These are phyloP conservation scores for Soucietia sequanensis DNA, from an alignment of 805 yeast genomes.

Conservation along the genomic window DNA sequence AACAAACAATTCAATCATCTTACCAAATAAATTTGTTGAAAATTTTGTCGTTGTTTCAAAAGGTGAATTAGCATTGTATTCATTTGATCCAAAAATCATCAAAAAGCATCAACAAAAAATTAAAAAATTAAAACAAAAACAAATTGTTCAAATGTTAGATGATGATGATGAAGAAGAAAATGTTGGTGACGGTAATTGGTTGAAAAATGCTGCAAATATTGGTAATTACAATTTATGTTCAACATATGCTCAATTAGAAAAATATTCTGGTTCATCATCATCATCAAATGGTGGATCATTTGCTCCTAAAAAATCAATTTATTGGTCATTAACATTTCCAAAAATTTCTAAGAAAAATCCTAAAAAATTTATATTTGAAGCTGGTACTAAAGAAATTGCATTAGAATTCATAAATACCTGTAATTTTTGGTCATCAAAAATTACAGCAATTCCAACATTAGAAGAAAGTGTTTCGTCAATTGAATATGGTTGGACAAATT, in stretches of 20 bases:
- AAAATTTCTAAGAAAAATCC: conserved; percentile 30
- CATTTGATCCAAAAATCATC: conserved; percentile 47
- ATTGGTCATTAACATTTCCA: conserved; percentile 61
- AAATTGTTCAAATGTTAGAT: conserved; percentile 6
- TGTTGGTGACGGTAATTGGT: conserved; percentile 69
- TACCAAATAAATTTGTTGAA: conserved; percentile 37
- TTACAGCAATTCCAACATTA: conserved; percentile 71
- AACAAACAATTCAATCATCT: conserved; percentile 6
- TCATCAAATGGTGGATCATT: conserved; percentile 8
- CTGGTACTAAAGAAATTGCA: conserved; percentile 67
- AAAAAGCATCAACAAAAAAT: conserved; percentile 38
- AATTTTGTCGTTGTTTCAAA: conserved; percentile 66
- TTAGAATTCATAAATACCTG: conserved; percentile 69
- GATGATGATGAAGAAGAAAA: conserved; percentile 19
- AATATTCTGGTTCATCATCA: conserved; percentile 6
- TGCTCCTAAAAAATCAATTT: conserved; percentile 17
- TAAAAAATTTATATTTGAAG: conserved; percentile 56
- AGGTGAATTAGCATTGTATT: conserved; percentile 60
- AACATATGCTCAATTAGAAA: conserved; percentile 45
- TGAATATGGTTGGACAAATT: conserved; percentile 77
- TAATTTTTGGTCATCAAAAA: conserved; percentile 88
- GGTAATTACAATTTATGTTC: conserved; percentile 54
- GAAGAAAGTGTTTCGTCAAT: conserved; percentile 71
- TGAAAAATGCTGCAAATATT: conserved; percentile 56
- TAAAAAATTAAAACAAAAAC: conserved; percentile 19